Percentiles rank a stretch among this genome's conserved stretches.
Conservation (phyloP, 2,329 filamentous ascomycete species). For the Fusarium transvaalense region DNA sequence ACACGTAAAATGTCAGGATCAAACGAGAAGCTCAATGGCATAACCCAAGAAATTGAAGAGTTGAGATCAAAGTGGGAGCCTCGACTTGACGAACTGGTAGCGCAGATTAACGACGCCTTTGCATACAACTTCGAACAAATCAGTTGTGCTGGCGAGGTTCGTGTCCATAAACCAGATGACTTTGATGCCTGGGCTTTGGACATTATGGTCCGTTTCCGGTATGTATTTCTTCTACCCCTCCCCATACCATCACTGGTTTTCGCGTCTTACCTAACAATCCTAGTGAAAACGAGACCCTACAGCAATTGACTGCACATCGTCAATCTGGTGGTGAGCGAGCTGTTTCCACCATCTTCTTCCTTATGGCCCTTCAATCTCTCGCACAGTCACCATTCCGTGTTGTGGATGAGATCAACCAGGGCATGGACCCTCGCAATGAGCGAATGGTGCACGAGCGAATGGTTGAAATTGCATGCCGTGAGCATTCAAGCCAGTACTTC, state of each 20-base stretch:
- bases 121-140: constrained; percentile 94
- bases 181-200: constrained; percentile 95
- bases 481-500: constrained; percentile 89
- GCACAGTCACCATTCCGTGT: constrained; percentile 96
- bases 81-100: constrained; percentile 79
- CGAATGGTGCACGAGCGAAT: constrained; percentile 98
- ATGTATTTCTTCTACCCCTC: constrained; percentile 49
- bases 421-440: constrained; percentile 99
- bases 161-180: constrained; percentile 88
- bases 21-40: constrained; percentile 65
- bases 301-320: constrained; percentile 88
- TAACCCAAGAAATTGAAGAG: constrained; percentile 70
- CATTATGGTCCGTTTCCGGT: constrained; percentile 96
- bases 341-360: constrained; percentile 97
- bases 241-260: background rate
- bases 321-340: constrained; percentile 97
- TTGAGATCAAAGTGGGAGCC: constrained; percentile 86
- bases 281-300: constrained; percentile 84
- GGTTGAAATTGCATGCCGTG: constrained; percentile 94
- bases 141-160: constrained; percentile 91
- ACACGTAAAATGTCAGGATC: constrained; percentile 67
- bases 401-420: constrained; percentile 99
- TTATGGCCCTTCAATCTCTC: constrained; percentile 96
- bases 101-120: constrained; percentile 89
- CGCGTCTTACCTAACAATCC: constrained; percentile 18